A percentile compares a stretch with the other conserved stretches of the same genome.
These are phyloP conservation scores for Microcos paniculata DNA, from an alignment of 345 rosid species.

Conservation along the genomic window DNA sequence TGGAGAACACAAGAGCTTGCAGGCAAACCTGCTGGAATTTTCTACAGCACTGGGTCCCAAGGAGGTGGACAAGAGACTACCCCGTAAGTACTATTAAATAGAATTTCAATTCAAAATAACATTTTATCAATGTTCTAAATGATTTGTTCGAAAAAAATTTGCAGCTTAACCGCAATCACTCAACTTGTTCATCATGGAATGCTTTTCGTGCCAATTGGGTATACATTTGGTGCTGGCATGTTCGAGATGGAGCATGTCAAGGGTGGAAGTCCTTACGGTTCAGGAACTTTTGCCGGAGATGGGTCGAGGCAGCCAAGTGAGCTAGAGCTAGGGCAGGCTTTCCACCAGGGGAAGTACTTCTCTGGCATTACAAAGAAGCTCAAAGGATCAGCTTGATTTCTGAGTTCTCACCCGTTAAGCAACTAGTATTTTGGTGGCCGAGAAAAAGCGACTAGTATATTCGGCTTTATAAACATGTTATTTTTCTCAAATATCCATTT, in stretches of 20 bases:
- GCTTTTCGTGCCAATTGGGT: constrained; percentile 71
- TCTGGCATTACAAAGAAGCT: constrained; percentile 63
- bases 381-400: constrained; percentile 38
- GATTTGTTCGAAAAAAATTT: background rate
- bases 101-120: background rate
- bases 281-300: constrained; percentile 73
- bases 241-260: constrained; percentile 63
- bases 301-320: constrained; percentile 66
- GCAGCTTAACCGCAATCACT: constrained; percentile 69
- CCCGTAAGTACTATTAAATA: constrained; percentile 38
- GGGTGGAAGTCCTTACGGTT: constrained; percentile 77
- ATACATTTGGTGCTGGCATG: constrained; percentile 75
- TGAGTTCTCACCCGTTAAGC: constrained; percentile 12
- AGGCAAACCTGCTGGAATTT: constrained; percentile 77
- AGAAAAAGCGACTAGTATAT: no score
- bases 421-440: no score
- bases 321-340: constrained; percentile 61
- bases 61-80: constrained; percentile 88
- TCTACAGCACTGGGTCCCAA: constrained; percentile 74
- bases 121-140: background rate
- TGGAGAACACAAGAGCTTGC: constrained; percentile 68
- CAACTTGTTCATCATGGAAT: constrained; percentile 76
- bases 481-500: background rate
- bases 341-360: constrained; percentile 75
- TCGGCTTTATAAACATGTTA: constrained; percentile 7